Evolutionary conservation across 768 basidiomycete genomes (phyloP).

Genomic region (Calocybe indica): DNA sequence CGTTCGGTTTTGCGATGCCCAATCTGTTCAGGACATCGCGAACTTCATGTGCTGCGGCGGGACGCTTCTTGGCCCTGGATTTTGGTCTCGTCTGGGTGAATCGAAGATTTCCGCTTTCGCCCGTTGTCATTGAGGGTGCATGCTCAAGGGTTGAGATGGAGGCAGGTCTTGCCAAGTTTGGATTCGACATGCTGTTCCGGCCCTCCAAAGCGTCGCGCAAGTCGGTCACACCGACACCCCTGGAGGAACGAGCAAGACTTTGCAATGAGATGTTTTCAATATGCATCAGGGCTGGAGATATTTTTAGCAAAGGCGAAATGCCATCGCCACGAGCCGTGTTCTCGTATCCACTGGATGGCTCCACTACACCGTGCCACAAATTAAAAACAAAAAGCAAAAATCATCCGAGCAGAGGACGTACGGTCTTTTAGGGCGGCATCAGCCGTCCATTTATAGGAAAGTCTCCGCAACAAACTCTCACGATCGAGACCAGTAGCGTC

Average conservation of each 20-base stretch:
- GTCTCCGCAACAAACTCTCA: constrained; percentile 44
- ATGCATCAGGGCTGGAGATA: constrained; percentile 85
- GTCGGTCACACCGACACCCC: constrained; percentile 83
- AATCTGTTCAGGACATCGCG: constrained; percentile 75
- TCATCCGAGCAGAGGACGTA: constrained; percentile 29
- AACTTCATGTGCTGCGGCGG: constrained; percentile 49
- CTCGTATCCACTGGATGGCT: constrained; percentile 48
- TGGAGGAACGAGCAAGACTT: constrained; percentile 71
- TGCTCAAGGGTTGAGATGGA: constrained; percentile 79
- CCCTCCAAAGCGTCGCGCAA: constrained; percentile 87
- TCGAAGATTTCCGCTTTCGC: constrained; percentile 30
- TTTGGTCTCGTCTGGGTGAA: constrained; percentile 51
- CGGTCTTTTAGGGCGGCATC: constrained; percentile 72
- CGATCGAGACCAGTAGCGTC: constrained; percentile 61
- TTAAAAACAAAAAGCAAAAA: constrained; percentile 15
- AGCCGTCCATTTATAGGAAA: constrained; percentile 65
- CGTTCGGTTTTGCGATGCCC: constrained; percentile 74
- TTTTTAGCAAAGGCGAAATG: constrained; percentile 68
- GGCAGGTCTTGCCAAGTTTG: constrained; percentile 58
- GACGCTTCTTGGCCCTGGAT: constrained; percentile 45
- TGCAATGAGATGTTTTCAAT: constrained; percentile 87
- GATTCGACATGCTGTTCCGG: constrained; percentile 76
- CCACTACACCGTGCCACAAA: constrained; percentile 31
- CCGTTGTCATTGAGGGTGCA: constrained; percentile 35
- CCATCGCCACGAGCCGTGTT: constrained; percentile 56